Percentiles rank a stretch among this genome's conserved stretches.
Evolutionary conservation across 176 grass and related monocot genomes (phyloP).

Genomic region (Panicum miliaceum): DNA sequence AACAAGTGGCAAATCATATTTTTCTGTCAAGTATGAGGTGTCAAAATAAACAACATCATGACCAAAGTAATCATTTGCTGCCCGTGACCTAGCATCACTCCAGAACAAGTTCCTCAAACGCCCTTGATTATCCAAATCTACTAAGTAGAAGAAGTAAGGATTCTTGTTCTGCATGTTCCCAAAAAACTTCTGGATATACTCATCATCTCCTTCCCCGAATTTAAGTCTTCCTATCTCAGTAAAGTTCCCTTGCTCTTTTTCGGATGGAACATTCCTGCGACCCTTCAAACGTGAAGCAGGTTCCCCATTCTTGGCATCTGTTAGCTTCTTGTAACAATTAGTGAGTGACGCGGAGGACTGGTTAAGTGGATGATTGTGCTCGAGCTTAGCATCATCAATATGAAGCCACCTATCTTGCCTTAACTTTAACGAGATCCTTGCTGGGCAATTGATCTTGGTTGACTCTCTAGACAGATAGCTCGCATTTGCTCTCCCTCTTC

Average conservation of each 20-base stretch:
- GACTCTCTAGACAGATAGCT: slow-evolving; percentile 83
- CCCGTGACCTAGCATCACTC: slow-evolving; percentile 88
- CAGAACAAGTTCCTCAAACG: slow-evolving; percentile 81
- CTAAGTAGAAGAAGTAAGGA: slow-evolving; percentile 79
- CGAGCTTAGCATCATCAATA: slow-evolving; percentile 66
- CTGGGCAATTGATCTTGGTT: slow-evolving; percentile 84
- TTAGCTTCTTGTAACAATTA: slow-evolving; percentile 70
- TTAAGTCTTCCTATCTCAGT: slow-evolving; percentile 68
- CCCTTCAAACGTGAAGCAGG: slow-evolving; percentile 50
- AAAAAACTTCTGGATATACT: slow-evolving; percentile 73
- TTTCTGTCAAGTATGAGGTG: slow-evolving; percentile 75
- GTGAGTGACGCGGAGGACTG: slow-evolving; percentile 55
- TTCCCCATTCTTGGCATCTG: slow-evolving; percentile 59
- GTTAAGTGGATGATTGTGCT: slow-evolving; percentile 90
- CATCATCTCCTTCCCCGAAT: slow-evolving; percentile 69
- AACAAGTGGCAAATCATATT: slow-evolving; percentile 83
- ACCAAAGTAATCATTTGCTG: slow-evolving; percentile 74
- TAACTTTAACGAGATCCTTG: slow-evolving; percentile 78
- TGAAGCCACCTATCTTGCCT: slow-evolving; percentile 91
- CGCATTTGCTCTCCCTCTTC: slow-evolving; percentile 76
- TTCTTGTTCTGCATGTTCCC: slow-evolving; percentile 79
- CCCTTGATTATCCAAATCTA: slow-evolving; percentile 81
- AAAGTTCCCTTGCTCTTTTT: slow-evolving; percentile 58
- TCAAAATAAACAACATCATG: slow-evolving; percentile 86
- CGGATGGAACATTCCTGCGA: slow-evolving; percentile 57